Evolutionary conservation across 768 basidiomycete genomes (phyloP).

Genomic region (Amanita exitialis): DNA sequence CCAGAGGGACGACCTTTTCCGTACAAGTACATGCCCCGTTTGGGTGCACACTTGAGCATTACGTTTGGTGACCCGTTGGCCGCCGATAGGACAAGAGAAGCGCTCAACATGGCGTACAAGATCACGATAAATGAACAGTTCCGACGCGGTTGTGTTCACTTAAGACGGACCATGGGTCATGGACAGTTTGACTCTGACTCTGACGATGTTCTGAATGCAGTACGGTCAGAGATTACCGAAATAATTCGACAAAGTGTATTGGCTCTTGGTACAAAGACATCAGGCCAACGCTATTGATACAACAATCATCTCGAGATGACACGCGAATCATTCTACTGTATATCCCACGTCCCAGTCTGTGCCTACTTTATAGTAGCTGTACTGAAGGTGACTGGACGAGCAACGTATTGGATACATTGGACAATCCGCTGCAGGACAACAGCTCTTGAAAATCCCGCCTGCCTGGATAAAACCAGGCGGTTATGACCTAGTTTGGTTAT

Average conservation of each 20-base stretch:
- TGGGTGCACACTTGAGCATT: constrained; percentile 55
- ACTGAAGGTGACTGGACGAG: neutral
- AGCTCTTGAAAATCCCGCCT: constrained; percentile 20
- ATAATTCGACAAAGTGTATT: constrained; percentile 44
- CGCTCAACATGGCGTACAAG: constrained; percentile 5
- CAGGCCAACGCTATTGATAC: constrained; percentile 13
- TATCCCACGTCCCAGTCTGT: neutral
- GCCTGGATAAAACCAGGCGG: constrained; percentile 27
- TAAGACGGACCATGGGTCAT: neutral
- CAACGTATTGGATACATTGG: neutral
- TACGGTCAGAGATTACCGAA: constrained; percentile 46
- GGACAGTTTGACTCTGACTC: neutral
- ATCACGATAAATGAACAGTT: neutral
- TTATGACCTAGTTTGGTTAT: constrained; percentile 12
- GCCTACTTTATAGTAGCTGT: neutral
- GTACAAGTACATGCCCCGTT: constrained; percentile 57
- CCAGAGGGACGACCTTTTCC: constrained; percentile 76
- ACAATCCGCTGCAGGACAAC: constrained; percentile 11
- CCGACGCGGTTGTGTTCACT: neutral
- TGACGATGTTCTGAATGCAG: neutral
- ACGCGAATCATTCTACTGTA: neutral
- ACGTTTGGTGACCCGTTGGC: constrained; percentile 74
- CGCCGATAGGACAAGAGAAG: constrained; percentile 21
- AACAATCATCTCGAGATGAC: neutral
- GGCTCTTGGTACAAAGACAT: constrained; percentile 39